A percentile compares a stretch with the other conserved stretches of the same genome.
phyloP scores from a whole-genome alignment of 306 rosid genomes.

The Dryas octopetala region DNA sequence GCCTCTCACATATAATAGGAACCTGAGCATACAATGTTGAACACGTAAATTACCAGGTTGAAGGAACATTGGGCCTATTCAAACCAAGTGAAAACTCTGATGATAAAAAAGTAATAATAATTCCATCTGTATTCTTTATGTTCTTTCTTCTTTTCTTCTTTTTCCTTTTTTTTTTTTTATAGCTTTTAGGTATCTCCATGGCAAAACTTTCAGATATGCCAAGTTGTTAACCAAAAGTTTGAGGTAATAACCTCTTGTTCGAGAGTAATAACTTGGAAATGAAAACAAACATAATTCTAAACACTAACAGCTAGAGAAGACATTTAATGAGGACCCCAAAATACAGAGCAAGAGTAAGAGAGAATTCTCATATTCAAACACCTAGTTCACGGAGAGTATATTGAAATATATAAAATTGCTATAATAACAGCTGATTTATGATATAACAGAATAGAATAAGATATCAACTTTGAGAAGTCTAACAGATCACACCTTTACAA shows the following conservation, averaged over 20 bases:
- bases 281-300: background rate
- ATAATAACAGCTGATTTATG: background rate
- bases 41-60: background rate
- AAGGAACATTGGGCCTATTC: background rate
- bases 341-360: background rate
- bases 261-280: background rate
- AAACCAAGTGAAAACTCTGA: background rate
- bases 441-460: background rate
- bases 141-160: background rate
- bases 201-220: background rate
- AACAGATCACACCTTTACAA: conserved; percentile 62
- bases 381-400: background rate
- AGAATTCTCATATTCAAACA: background rate
- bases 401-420: background rate
- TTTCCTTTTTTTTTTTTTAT: background rate
- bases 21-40: conserved; percentile 1
- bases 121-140: background rate
- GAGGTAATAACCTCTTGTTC: background rate
- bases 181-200: background rate
- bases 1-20: conserved; percentile 19
- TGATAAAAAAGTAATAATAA: background rate
- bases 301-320: background rate
- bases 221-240: background rate
- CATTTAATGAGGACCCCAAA: background rate
- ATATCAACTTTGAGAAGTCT: background rate